Evolutionary conservation across 2,329 filamentous ascomycete genomes (phyloP).

Genomic region (Paradendryphiella salina): DNA sequence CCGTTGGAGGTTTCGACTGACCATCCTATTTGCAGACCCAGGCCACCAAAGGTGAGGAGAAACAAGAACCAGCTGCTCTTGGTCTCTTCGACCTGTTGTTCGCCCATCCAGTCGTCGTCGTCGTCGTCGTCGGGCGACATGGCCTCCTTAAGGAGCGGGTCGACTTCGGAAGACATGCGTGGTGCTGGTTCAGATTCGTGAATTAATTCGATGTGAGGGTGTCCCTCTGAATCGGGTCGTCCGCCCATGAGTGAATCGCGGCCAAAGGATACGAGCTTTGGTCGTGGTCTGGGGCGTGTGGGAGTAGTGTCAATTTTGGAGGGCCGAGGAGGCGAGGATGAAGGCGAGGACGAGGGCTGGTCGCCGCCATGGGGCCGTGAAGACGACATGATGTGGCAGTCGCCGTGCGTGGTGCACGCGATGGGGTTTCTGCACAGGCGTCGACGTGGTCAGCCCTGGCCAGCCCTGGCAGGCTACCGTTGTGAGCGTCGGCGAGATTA

Average conservation of each 20-base stretch:
- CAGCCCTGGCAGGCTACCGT: conserved; percentile 7
- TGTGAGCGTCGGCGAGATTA: conserved; percentile 9
- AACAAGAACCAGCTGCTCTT: conserved; percentile 87
- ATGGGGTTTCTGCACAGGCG: conserved; percentile 17
- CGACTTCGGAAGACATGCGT: conserved; percentile 37
- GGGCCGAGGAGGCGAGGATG: conserved; percentile 17
- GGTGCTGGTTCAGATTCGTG: conserved; percentile 44
- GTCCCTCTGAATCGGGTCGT: conserved; percentile 21
- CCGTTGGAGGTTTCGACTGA: conserved; percentile 93
- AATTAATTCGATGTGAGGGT: conserved; percentile 32
- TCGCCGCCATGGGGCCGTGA: conserved; percentile 9
- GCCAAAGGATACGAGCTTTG: conserved; percentile 46
- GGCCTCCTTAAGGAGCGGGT: conserved; percentile 40
- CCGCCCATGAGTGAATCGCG: conserved; percentile 30
- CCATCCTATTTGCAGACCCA: conserved; percentile 91
- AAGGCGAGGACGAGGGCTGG: conserved; percentile 20
- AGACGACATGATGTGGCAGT: conserved; percentile 17
- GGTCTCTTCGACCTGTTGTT: conserved; percentile 60
- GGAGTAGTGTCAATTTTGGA: conserved; percentile 23
- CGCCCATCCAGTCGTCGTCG: conserved; percentile 48
- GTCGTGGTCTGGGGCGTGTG: conserved; percentile 22
- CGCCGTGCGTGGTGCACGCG: conserved; percentile 10
- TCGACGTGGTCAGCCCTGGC: conserved; percentile 20
- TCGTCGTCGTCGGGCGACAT: conserved; percentile 37
- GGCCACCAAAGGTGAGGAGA: conserved; percentile 81